phyloP scores from a whole-genome alignment of 345 rosid species.

The Limnanthes douglasii region DNA sequence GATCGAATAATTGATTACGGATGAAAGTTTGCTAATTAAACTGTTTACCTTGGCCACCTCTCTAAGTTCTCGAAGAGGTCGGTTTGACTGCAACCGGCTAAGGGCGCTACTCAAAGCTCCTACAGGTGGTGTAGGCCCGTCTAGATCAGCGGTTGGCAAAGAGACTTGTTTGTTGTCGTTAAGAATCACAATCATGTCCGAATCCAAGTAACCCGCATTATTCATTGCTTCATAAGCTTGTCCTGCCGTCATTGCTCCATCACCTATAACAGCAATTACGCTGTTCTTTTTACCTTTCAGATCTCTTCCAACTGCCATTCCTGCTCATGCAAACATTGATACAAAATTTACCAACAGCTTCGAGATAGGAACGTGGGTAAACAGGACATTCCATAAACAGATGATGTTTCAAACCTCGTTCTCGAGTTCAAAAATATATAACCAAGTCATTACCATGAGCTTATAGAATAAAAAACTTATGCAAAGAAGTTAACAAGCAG shows the following conservation, averaged over 20 bases:
- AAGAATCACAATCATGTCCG: slow-evolving; percentile 76
- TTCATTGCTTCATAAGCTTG: slow-evolving; percentile 96
- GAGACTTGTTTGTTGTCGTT: slow-evolving; percentile 78
- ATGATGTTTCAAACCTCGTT: no score
- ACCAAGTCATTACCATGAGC: no score
- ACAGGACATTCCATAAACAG: no score
- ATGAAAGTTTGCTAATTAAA: no score
- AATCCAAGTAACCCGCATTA: slow-evolving; percentile 86
- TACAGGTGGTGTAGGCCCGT: slow-evolving; percentile 60
- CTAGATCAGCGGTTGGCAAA: slow-evolving; percentile 61
- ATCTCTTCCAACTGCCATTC: slow-evolving; percentile 90
- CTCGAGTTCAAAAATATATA: no score
- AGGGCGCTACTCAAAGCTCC: slow-evolving; percentile 67
- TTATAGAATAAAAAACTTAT: no score
- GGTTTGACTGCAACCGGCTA: slow-evolving; percentile 83
- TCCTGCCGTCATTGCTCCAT: slow-evolving; percentile 74
- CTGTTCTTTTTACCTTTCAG: slow-evolving; percentile 70
- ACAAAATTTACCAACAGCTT: no score
- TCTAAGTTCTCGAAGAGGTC: slow-evolving; percentile 65
- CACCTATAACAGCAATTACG: slow-evolving; percentile 61
- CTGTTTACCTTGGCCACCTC: slow-evolving; percentile 70
- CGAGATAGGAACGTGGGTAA: no score
- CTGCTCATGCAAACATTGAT: no score
- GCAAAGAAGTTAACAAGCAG: no score
- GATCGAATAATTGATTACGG: no score